Percentiles rank a stretch among this genome's conserved stretches.
These are phyloP conservation scores for Saturnispora besseyi DNA, from an alignment of 805 yeast species.

Conservation along the genomic window DNA sequence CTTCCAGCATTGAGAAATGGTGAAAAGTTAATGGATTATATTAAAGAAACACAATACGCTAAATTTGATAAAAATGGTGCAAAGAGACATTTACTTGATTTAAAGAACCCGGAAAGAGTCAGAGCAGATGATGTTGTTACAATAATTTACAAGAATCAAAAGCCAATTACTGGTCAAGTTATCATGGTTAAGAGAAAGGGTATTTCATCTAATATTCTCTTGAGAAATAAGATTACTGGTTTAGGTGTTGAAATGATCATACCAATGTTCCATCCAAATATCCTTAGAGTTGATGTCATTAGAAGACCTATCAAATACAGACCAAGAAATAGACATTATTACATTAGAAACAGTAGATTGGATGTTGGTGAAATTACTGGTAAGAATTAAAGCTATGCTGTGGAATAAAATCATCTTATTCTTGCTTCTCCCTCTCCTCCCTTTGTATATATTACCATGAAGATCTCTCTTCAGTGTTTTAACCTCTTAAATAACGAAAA, in stretches of 20 bases:
- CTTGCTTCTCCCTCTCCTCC: no score
- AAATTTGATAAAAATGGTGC: slow-evolving; percentile 66
- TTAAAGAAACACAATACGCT: slow-evolving; percentile 42
- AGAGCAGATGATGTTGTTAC: slow-evolving; percentile 78
- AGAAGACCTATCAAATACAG: slow-evolving; percentile 66
- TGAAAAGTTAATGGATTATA: slow-evolving; percentile 33
- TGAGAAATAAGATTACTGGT: slow-evolving; percentile 75
- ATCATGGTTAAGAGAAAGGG: slow-evolving; percentile 67
- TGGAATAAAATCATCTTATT: not conserved
- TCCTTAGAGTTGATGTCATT: slow-evolving; percentile 68
- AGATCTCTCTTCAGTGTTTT: not conserved
- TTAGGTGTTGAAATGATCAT: slow-evolving; percentile 81
- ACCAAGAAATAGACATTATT: slow-evolving; percentile 80
- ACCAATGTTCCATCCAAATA: slow-evolving; percentile 71
- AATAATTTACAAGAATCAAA: slow-evolving; percentile 58
- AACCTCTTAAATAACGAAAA: not conserved
- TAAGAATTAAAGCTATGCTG: slow-evolving; percentile 1
- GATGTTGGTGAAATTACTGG: slow-evolving; percentile 59
- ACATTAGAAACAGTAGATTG: slow-evolving; percentile 69
- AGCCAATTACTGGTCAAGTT: slow-evolving; percentile 69
- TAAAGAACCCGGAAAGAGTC: slow-evolving; percentile 39
- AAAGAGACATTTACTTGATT: slow-evolving; percentile 48
- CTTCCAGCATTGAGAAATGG: slow-evolving; percentile 42
- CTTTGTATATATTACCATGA: slow-evolving; percentile 1
- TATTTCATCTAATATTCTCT: slow-evolving; percentile 62